Base-by-base conservation (phyloP, 208 protist genomes). In the Polymyxa betae region DNA sequence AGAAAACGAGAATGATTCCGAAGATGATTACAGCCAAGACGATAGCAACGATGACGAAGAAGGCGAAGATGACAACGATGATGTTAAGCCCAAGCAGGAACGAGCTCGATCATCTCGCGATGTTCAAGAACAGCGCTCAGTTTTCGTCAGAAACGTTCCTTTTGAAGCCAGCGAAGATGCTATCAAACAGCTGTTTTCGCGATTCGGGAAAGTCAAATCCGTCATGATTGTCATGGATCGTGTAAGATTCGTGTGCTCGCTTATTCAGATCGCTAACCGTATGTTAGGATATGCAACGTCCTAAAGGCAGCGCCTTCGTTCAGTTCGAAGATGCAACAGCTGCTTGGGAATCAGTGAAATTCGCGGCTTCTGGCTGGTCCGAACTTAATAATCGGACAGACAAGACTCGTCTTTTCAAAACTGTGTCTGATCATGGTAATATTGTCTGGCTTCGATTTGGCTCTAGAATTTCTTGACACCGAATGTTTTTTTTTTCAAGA, bases 141-240 rank as follows among this genome's bases (percentile, higher is more conserved):
- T 82, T 20, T 82, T 82, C 72, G 72, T 82, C 35, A 35, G 72
- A 12, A 82, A 82, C n/a, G 16, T 82, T 12, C 72, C 72, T 20
- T 82, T 82, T n/a, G 72, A 82, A 5, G 72, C 35, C 72, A 82
- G 35, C 72, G 72, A 82, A n/a, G 72, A 43, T 35, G 16, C 5
- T 5, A n/a, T 82, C 12, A 5, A 12, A 20, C 16, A 82, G 16
- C 72, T 82, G 35, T 82, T 82, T n/a, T 82, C 72, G n/a, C 72
- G 72, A 35, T 82, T 82, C 72, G 72, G 72, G 40, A 35, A 5
- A 5, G 72, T 82, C 72, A 82, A 35, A 5, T 40, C 5, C 10
- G 72, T 43, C 40, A 82, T 82, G 72, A 35, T 82, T 82, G 72
- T 82, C n/a, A 82, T 43, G n/a, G 72, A 82, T 43, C 5, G 35